Conservation (phyloP, 805 yeast genomes). For the Wickerhamomyces sydowiorum region DNA sequence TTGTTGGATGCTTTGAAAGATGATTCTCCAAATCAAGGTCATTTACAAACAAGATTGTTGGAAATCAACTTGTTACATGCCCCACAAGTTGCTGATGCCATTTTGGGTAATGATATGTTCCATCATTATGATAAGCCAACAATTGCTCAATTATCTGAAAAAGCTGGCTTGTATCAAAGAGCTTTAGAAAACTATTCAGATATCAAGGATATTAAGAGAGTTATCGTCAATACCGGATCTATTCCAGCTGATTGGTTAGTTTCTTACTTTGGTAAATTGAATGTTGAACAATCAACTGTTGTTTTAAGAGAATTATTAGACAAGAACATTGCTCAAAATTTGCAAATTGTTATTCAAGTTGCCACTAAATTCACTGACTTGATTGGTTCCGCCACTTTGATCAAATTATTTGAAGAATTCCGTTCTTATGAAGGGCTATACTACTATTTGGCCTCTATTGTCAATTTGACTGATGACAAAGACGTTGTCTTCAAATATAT, state of each 20-base stretch:
- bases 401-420: constrained; percentile 90
- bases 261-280: constrained; percentile 84
- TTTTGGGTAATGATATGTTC: constrained; percentile 92
- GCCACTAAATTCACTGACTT: constrained; percentile 95
- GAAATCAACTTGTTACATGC: constrained; percentile 93
- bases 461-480: constrained; percentile 87
- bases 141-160: constrained; percentile 88
- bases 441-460: constrained; percentile 89
- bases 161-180: constrained; percentile 92
- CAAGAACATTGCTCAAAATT: constrained; percentile 72
- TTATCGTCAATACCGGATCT: constrained; percentile 77
- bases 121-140: constrained; percentile 92
- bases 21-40: constrained; percentile 92
- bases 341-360: constrained; percentile 92
- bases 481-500: constrained; percentile 95
- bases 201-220: constrained; percentile 91
- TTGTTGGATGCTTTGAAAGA: constrained; percentile 90
- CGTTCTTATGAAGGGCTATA: constrained; percentile 90
- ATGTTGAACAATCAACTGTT: constrained; percentile 87
- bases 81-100: constrained; percentile 99
- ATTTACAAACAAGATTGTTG: constrained; percentile 87
- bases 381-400: constrained; percentile 78
- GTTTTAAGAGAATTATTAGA: constrained; percentile 84
- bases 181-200: constrained; percentile 96
- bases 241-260: constrained; percentile 94